Evolutionary conservation across 441 rosid genomes (phyloP), one percentile per base, ranked within the genome.

Genomic region (Capsella rubella): DNA sequence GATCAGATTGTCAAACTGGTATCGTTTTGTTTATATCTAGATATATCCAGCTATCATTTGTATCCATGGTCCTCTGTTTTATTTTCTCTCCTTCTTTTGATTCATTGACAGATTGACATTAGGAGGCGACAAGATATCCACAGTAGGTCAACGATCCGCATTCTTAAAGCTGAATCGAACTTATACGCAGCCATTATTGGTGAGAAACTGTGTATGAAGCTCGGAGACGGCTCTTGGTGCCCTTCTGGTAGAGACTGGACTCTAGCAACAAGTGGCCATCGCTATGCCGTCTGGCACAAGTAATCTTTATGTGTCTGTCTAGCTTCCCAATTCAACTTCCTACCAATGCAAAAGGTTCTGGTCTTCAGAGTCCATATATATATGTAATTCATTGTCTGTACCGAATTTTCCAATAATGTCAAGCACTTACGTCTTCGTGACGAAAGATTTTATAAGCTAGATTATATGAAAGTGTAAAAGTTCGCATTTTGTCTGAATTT

Each of bases 211-310:
- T 85, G 93, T 71, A 86, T 90, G 92, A 95, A 92, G 85, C 79
- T 95, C 34, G 96, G 99, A 49, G 92, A 90, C 43, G 94, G 89
- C 43, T 89, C 97, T 46, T 95, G 97, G 99, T 87, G 88, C 77
- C 97, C 97, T 40, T 76, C 88, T n/a, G 96, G 87, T 27, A 79
- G 59, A 74, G 94, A 89, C 47, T 95, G 99, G 97, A 82, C 76
- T 2, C 72, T 92, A 42, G 92, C 95, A 27, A 83, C 97, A 37
- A 79, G 73, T 25, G 97, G 97, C 72, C 89, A 88, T 52, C 68
- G 88, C 61, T 95, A 87, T 67, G 96, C 97, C 34, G 90, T 92
- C 5, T 90, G 99, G 97, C 84, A 81, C 47, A 90, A 95, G 85
- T 85, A 83, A 72, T 50, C 14, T 29, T 40, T 37, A 10, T 39